Conservation (phyloP, 2,329 filamentous ascomycete species). For the Diaporthe nobilis region DNA sequence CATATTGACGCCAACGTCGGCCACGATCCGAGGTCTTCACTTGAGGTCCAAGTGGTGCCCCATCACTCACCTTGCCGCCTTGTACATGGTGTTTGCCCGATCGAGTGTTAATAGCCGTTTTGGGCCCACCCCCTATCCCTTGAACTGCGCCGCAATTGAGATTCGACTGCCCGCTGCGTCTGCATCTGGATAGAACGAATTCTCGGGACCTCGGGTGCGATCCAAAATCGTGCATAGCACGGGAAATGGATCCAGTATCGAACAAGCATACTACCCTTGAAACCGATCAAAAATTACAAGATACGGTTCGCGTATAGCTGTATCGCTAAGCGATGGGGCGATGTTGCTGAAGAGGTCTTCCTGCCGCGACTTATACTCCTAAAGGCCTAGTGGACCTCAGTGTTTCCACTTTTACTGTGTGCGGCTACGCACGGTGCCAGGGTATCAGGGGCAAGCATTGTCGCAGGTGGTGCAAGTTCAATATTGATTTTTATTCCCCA, state of each 20-base stretch:
- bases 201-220: neutral
- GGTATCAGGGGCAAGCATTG: constrained; percentile 7
- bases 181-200: constrained; percentile 10
- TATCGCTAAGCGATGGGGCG: constrained; percentile 24
- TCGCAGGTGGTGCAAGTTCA: constrained; percentile 23
- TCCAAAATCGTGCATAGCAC: constrained; percentile 25
- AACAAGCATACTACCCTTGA: constrained; percentile 29
- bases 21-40: constrained; percentile 25
- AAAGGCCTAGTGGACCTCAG: neutral
- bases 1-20: constrained; percentile 25
- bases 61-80: constrained; percentile 17
- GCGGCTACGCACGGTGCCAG: constrained; percentile 18
- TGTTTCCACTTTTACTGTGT: constrained; percentile 10
- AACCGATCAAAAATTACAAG: constrained; percentile 32
- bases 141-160: constrained; percentile 30
- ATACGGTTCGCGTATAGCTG: constrained; percentile 11
- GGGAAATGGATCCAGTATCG: constrained; percentile 13
- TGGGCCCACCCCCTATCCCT: constrained; percentile 21
- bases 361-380: neutral
- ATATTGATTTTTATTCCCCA: constrained; percentile 7
- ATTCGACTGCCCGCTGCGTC: constrained; percentile 27
- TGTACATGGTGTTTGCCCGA: constrained; percentile 27
- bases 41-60: constrained; percentile 28
- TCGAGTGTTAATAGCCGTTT: constrained; percentile 34
- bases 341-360: constrained; percentile 8